Evolutionary conservation across 345 rosid genomes (phyloP).

Genomic region (Dovyalis caffra): DNA sequence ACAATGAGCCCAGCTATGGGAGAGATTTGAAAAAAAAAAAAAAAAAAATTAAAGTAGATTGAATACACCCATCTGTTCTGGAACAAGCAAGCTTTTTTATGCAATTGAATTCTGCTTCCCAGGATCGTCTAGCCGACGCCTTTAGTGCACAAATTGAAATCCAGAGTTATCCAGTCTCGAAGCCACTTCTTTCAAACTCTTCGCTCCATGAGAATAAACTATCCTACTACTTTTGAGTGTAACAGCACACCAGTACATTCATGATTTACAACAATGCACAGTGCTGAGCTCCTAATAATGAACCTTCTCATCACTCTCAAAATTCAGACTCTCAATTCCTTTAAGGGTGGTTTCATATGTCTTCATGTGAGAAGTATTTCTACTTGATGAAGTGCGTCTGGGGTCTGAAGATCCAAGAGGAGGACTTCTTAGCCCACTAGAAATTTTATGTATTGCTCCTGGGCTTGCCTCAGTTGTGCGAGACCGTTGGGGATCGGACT

Average conservation of each 20-base stretch:
- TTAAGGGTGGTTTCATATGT: constrained; percentile 59
- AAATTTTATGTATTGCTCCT: constrained; percentile 43
- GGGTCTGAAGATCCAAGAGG: constrained; percentile 59
- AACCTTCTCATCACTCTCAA: constrained; percentile 52
- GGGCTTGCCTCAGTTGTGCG: constrained; percentile 55
- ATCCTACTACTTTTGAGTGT: constrained; percentile 10
- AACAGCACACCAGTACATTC: constrained; percentile 28
- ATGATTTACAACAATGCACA: constrained; percentile 35
- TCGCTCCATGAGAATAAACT: constrained; percentile 17
- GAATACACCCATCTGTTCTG: constrained; percentile 7
- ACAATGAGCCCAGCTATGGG: neutral
- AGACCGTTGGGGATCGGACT: constrained; percentile 50
- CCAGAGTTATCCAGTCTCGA: constrained; percentile 6
- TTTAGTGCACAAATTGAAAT: constrained; percentile 2
- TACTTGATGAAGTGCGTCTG: constrained; percentile 55
- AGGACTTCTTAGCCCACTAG: constrained; percentile 51
- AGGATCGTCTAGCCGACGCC: neutral
- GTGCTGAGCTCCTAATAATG: constrained; percentile 33
- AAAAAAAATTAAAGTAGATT: neutral
- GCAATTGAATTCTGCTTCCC: constrained; percentile 7
- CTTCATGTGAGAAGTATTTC: constrained; percentile 44
- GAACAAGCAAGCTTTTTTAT: constrained; percentile 7
- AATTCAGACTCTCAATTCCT: constrained; percentile 64
- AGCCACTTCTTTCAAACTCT: constrained; percentile 15
- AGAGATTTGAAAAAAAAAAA: neutral